A percentile compares a stretch with the other conserved stretches of the same genome.
Conservation (phyloP, 2,329 filamentous ascomycete genomes). For the Penicillium sp. region DNA sequence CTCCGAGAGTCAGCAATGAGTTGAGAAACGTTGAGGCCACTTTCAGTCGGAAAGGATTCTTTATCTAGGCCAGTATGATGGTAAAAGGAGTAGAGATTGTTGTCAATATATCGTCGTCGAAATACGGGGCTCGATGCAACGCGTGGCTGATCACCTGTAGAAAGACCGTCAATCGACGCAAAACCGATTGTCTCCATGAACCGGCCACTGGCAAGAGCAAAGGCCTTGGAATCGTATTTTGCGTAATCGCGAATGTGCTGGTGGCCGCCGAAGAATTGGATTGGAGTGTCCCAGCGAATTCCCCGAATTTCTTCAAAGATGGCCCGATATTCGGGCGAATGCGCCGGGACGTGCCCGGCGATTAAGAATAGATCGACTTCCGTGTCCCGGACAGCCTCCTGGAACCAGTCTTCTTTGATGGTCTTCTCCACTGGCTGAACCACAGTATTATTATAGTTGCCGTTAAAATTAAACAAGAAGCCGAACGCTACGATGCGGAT, state of each 20-base stretch:
- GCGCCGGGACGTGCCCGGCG: conserved; percentile 78
- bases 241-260: conserved; percentile 83
- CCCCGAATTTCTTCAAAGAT: conserved; percentile 77
- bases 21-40: conserved; percentile 68
- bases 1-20: conserved; percentile 69
- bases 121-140: conserved; percentile 55
- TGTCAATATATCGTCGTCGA: conserved; percentile 83
- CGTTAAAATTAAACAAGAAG: conserved; percentile 90
- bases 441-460: conserved; percentile 85
- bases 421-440: conserved; percentile 78
- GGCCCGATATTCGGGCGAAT: conserved; percentile 73
- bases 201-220: conserved; percentile 79
- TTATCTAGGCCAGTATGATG: conserved; percentile 74
- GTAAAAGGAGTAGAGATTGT: conserved; percentile 80
- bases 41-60: conserved; percentile 70
- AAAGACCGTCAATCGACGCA: conserved; percentile 74
- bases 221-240: conserved; percentile 73
- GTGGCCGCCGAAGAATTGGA: conserved; percentile 90
- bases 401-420: conserved; percentile 84
- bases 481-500: conserved; percentile 85
- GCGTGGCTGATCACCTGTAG: conserved; percentile 38
- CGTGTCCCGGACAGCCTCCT: conserved; percentile 71
- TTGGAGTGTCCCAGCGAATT: conserved; percentile 75
- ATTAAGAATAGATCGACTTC: conserved; percentile 86
- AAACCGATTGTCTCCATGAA: conserved; percentile 97